Evolutionary conservation across 768 basidiomycete genomes (phyloP).

Genomic region (Gymnopilus dilepis): DNA sequence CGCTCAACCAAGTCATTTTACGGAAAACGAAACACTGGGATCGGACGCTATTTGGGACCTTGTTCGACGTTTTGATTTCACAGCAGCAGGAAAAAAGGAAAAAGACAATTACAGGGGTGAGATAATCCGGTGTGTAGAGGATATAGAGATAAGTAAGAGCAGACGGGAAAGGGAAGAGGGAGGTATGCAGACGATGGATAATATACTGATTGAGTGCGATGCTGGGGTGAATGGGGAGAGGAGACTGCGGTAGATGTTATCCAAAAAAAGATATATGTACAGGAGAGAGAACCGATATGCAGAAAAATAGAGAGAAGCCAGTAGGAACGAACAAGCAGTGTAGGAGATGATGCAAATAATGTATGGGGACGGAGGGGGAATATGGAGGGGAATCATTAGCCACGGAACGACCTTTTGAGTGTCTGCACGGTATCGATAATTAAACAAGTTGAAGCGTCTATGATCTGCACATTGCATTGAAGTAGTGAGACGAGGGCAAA

Average conservation of each 20-base stretch:
- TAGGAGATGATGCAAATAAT: conserved; percentile 1
- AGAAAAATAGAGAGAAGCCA: not conserved
- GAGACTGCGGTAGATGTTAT: conserved; percentile 1
- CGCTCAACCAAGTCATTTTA: not conserved
- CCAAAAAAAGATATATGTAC: conserved; percentile 21
- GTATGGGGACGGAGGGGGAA: not conserved
- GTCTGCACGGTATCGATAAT: not conserved
- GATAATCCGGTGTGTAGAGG: conserved; percentile 10
- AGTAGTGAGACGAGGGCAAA: conserved; percentile 7
- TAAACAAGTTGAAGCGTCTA: conserved; percentile 2
- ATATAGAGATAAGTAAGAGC: conserved; percentile 7
- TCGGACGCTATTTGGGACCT: conserved; percentile 3
- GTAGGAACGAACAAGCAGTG: not conserved
- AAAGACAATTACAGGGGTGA: conserved; percentile 17
- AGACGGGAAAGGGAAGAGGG: not conserved
- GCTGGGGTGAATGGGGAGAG: not conserved
- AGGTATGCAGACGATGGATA: conserved; percentile 12
- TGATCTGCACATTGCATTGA: not conserved
- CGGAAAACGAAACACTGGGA: conserved; percentile 5
- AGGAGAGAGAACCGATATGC: conserved; percentile 5
- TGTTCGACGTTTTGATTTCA: conserved; percentile 16
- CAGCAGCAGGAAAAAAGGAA: conserved; percentile 21
- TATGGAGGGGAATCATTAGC: not conserved
- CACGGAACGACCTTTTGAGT: conserved; percentile 6
- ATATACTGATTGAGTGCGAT: conserved; percentile 19